phyloP scores from a whole-genome alignment of 2,329 filamentous ascomycete genomes.

The Colletotrichum sp. region DNA sequence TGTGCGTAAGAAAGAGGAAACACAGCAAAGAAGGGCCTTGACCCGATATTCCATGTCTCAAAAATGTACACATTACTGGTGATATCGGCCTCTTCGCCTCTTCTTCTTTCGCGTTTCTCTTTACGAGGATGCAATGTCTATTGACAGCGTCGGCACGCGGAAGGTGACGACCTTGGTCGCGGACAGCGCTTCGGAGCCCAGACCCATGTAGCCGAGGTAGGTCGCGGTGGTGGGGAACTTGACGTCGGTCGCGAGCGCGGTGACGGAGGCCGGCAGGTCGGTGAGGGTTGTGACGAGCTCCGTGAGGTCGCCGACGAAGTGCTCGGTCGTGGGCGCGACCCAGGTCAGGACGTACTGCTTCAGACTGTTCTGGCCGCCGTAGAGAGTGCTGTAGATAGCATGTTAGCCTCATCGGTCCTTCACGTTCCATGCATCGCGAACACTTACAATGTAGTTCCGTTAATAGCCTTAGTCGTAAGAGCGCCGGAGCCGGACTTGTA shows the following conservation, averaged over 20 bases:
- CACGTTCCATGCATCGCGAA: not conserved
- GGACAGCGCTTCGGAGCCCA: constrained; percentile 57
- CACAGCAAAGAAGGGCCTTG: not conserved
- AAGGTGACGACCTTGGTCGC: constrained; percentile 52
- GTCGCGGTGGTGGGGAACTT: constrained; percentile 43
- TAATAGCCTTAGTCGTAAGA: constrained; percentile 38
- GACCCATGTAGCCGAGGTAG: constrained; percentile 57
- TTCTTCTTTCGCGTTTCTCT: not conserved
- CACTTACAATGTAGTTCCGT: constrained; percentile 48
- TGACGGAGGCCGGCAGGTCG: constrained; percentile 19
- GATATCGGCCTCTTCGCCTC: not conserved
- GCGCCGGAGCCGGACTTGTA: constrained; percentile 28
- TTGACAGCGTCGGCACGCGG: constrained; percentile 41
- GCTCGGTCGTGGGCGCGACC: constrained; percentile 42
- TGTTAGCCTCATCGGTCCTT: too few species aligned
- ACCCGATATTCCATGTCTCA: not conserved
- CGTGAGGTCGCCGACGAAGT: constrained; percentile 52
- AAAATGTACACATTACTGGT: constrained; percentile 15
- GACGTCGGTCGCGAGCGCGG: constrained; percentile 20
- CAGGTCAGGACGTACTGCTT: constrained; percentile 56
- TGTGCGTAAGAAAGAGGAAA: not conserved
- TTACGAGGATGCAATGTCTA: constrained; percentile 29
- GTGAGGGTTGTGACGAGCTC: constrained; percentile 49
- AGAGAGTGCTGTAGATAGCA: constrained; percentile 40
- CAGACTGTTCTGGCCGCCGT: constrained; percentile 41